Base-by-base conservation (phyloP, 805 yeast species). In the Clavispora fructus region DNA sequence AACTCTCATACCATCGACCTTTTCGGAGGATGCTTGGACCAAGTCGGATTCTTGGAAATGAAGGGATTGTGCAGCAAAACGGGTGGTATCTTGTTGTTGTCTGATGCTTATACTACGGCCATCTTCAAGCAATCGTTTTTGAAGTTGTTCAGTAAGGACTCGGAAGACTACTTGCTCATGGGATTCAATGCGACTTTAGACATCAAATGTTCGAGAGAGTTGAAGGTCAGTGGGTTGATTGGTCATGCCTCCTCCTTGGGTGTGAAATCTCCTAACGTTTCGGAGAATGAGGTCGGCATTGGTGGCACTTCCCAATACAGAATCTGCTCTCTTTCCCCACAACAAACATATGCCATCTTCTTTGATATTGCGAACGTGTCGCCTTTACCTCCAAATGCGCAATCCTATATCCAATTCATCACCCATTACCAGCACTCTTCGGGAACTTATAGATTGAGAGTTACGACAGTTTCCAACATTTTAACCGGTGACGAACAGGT, bases 381-480 rank as follows among this genome's bases (percentile, higher is more conserved):
- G 55, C 68, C 78, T 3, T 71, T 73, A 47, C 73, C 78, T 4
- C 67, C 74, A 35, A 67, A 68, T 45, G 77, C 75, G 35, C 78
- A 71, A 56, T 74, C 78, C 17, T 77, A 72, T 57, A 79, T 87
- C 44, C 99, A 94, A 69, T 92, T 85, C 69, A 78, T 89, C 54
- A 94, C 97, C 19, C 85, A 83, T 58, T 94, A 94, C 69, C 95
- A 94, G 71, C 98, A 94, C 69, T 78, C 97, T n/a, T 83, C 91
- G 27, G 99, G 99, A 47, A 78, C 92, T 11, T 85, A 80, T 61
- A 79, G 97, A 60, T 73, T 88, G 49, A 80, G 97, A 57, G 97
- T 94, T 31, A 92, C 99, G 19, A 94, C 98, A 0, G 75, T 94
- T 48, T 71, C 74, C 47, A 74, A 80, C 61, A 63, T 75, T 49